Evolutionary conservation across 2,329 filamentous ascomycete species (phyloP), one percentile per base, ranked within the genome.

Genomic region (Penicillium sp.): DNA sequence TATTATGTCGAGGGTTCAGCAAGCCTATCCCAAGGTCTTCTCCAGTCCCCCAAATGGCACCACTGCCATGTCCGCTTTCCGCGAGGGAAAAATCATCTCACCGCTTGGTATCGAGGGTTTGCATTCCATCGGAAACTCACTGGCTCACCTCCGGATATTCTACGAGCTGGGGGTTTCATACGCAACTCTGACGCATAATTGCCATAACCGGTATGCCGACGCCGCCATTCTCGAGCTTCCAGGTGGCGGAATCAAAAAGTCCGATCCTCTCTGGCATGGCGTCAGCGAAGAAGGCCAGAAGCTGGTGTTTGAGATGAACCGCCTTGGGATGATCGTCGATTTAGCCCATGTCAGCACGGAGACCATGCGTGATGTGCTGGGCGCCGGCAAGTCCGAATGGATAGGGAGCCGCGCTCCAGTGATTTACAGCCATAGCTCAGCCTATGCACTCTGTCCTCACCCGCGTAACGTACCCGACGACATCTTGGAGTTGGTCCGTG

Each of bases 301-400:
- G 13, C 76, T 97, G 0, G 80, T 97, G 44, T 80, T 80, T 36
- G 93, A 97, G 78, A 97, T 97, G 92, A 97, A 97, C 72, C 84
- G 93, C 3, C 79, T 97, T 2, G 93, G 93, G 27, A 92, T 97
- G 87, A 86, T 97, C n/a, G 89, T 97, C 40, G 93, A 97, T 70
- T 81, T 97, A 36, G 83, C 89, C 7, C 93, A 97, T 72, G 85
- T 87, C 25, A 82, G 88, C 65, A 83, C 84, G 55, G 88, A 93
- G 58, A 96, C 92, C 0, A 94, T 95, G 90, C 78, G 86, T 7
- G 90, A 96, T 66, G 90, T 93, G 0, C 82, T 97, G 0, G 85
- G 84, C 5, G 87, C 82, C 2, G 72, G 72, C 9, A 77, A 79
- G 23, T 79, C 80, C 21, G 79, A 76, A 43, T 93, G 89, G 89